Base-by-base conservation (phyloP, 257 asterid genomes). In the Mitragyna speciosa region DNA sequence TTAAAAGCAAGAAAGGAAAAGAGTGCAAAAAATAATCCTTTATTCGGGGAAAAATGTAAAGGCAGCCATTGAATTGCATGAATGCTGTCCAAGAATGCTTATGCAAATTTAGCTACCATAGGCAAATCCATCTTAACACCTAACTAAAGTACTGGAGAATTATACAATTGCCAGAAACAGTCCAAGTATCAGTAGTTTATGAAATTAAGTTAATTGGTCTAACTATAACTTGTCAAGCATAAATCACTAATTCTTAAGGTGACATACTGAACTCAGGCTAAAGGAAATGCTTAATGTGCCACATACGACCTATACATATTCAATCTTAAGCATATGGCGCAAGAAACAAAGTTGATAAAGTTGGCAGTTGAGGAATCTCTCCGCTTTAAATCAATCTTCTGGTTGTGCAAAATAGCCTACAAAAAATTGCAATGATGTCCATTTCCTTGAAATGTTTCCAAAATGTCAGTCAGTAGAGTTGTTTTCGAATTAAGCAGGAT, bases 1-100 rank as follows among this genome's bases (percentile, higher is more conserved):
- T 77, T 65, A 72, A 61, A 73, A 82, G 63, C 51, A 41, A 28
- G 65, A 78, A 63, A 12, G 56, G 51, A 36, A 54, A 61, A 81
- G 20, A 49, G 3, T 56, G 43, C 54, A 72, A 45, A 20, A 30
- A n/a, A n/a, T 9, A 58, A 76, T 12, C 45, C 72, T 41, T n/a
- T 41, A 39, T 69, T 36, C 16, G 45, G 63, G 6, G 73, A 41
- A 63, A n/a, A 5, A 64, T 12, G 10, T 26, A 48, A 66, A 76
- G 31, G 47, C 17, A 49, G 33, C 49, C 47, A 45, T 63, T 30
- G 9, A 3, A 7, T 30, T 30, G 12, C 24, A 30, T 45, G 65
- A 77, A 12, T 48, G 41, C 15, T 33, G 45, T 49, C 36, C 17
- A 41, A 61, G 72, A 63, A 76, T 16, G 39, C 30, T 31, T 72